These are phyloP conservation scores for Ligustrum vulgare DNA, from an alignment of 257 asterid genomes.

Conservation along the genomic window DNA sequence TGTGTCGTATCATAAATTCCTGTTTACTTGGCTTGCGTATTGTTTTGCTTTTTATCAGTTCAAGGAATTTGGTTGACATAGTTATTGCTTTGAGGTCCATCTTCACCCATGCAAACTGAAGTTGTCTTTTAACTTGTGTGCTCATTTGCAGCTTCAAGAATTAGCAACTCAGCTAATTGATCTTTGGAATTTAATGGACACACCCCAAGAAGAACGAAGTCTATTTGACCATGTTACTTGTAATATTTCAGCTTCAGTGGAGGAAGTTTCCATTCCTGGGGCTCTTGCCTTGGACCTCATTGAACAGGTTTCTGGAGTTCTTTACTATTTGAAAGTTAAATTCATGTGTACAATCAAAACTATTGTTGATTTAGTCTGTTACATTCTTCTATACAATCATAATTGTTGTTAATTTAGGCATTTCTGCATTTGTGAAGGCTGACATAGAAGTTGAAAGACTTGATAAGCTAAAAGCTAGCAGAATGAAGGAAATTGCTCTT, in stretches of 20 bases:
- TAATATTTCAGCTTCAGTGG: conserved; percentile 85
- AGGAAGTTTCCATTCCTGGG: conserved; percentile 79
- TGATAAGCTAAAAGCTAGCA: conserved; percentile 89
- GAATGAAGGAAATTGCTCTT: conserved; percentile 93
- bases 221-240: conserved; percentile 72
- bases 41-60: neutral
- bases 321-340: conserved; percentile 7
- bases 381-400: conserved; percentile 5
- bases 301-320: conserved; percentile 59
- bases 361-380: conserved; percentile 14
- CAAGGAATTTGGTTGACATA: neutral
- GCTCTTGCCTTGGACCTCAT: conserved; percentile 87
- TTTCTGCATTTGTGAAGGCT: conserved; percentile 51
- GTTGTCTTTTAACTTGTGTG: conserved; percentile 6
- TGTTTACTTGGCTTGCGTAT: neutral
- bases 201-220: conserved; percentile 58
- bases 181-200: conserved; percentile 77
- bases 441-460: conserved; percentile 97
- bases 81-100: neutral
- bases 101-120: conserved; percentile 3
- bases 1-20: neutral
- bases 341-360: conserved; percentile 5
- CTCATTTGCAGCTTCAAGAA: conserved; percentile 58
- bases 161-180: conserved; percentile 61
- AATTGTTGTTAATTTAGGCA: conserved; percentile 14